Evolutionary conservation across 768 basidiomycete species (phyloP).

Genomic region (Amanita pseudoporphyria): DNA sequence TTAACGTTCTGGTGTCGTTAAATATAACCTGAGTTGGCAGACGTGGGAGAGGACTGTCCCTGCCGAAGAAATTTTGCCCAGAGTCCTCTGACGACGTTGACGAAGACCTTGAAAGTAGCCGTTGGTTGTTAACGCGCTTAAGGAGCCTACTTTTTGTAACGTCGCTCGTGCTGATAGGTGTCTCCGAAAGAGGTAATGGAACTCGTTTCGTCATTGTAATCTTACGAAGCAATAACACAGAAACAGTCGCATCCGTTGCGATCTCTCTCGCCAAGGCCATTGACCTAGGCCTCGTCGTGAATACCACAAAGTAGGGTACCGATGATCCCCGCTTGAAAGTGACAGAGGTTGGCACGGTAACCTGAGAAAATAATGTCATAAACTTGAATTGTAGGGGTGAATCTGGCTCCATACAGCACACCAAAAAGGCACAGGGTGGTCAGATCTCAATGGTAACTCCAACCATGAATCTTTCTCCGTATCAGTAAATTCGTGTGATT

Average conservation of each 20-base stretch:
- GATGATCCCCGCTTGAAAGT: slow-evolving; percentile 51
- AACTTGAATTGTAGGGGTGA: slow-evolving; percentile 4
- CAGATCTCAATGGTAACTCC: slow-evolving; percentile 55
- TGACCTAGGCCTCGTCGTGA: slow-evolving; percentile 54
- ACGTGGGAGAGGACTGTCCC: slow-evolving; percentile 33
- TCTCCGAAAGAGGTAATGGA: slow-evolving; percentile 32
- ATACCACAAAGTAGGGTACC: slow-evolving; percentile 69
- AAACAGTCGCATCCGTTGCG: slow-evolving; percentile 59
- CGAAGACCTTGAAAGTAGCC: neutral
- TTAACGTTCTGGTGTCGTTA: slow-evolving; percentile 34
- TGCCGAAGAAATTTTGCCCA: neutral
- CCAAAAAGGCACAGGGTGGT: slow-evolving; percentile 52
- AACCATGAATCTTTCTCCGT: slow-evolving; percentile 47
- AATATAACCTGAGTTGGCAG: slow-evolving; percentile 29
- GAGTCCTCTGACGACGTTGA: neutral
- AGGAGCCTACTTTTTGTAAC: slow-evolving; percentile 26
- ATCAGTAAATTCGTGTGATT: slow-evolving; percentile 39
- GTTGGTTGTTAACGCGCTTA: slow-evolving; percentile 19
- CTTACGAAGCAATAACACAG: slow-evolving; percentile 56
- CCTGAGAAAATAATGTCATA: slow-evolving; percentile 23
- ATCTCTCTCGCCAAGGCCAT: slow-evolving; percentile 50
- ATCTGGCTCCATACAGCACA: slow-evolving; percentile 47
- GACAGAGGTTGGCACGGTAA: slow-evolving; percentile 53
- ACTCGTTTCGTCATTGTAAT: slow-evolving; percentile 40
- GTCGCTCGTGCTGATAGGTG: slow-evolving; percentile 36